Evolutionary conservation across 2,329 filamentous ascomycete species (phyloP).

Genomic region (Epichloe glyceriae): DNA sequence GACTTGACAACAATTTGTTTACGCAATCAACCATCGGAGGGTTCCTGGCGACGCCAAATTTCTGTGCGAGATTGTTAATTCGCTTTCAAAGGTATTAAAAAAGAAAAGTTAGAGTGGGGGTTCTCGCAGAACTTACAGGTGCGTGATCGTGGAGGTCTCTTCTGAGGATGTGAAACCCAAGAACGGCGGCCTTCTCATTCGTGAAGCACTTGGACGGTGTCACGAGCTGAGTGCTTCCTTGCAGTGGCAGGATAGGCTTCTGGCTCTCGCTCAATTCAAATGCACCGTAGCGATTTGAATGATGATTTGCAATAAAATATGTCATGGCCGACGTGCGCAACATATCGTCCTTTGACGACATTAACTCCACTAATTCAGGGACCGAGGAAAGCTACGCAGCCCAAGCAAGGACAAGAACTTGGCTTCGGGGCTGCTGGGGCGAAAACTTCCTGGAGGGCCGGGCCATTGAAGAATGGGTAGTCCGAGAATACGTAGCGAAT

Average conservation of each 20-base stretch:
- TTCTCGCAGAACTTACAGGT: conserved; percentile 22
- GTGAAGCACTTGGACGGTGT: conserved; percentile 68
- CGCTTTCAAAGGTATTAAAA: neutral
- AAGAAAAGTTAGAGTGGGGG: fast-evolving
- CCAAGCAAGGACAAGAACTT: conserved; percentile 63
- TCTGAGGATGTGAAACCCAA: conserved; percentile 70
- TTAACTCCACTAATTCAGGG: conserved; percentile 63
- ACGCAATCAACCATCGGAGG: conserved; percentile 70
- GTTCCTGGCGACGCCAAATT: conserved; percentile 76
- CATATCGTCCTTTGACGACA: conserved; percentile 46
- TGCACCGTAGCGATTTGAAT: conserved; percentile 58
- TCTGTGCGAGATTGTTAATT: conserved; percentile 23
- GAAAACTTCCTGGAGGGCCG: conserved; percentile 48
- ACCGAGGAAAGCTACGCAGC: conserved; percentile 55
- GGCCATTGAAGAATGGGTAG: conserved; percentile 78
- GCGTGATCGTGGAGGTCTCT: conserved; percentile 70
- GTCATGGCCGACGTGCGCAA: conserved; percentile 59
- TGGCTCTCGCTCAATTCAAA: conserved; percentile 45
- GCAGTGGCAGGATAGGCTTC: conserved; percentile 58
- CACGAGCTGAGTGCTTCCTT: conserved; percentile 56
- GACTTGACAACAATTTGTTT: conserved; percentile 55
- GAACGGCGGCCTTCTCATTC: conserved; percentile 59
- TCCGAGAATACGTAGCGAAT: conserved; percentile 52
- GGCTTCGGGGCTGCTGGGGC: conserved; percentile 54
- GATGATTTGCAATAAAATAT: conserved; percentile 74